Base-by-base conservation (phyloP, 441 rosid species). In the Jatropha podagrica region DNA sequence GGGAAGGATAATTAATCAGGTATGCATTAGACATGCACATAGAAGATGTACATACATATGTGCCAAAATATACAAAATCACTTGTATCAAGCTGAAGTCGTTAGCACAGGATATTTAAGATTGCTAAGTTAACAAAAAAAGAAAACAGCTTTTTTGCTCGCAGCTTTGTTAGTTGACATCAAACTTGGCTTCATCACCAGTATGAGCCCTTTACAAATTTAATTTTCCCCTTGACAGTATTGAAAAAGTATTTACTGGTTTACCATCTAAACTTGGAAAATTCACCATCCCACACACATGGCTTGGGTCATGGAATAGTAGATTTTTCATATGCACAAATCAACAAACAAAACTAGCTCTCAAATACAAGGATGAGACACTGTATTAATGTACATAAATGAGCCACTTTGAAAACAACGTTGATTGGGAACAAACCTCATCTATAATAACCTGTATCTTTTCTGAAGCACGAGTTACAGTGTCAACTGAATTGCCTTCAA, bases 401-500 rank as follows among this genome's bases (percentile, higher is more conserved):
- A 11, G 37, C 40, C 67, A 68, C 64, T 60, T 37, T 14, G 32
- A 3, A 62, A 68, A 71, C 26, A 27, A 65, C n/a, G 72, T 26
- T 72, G 61, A 66, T 27, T 12, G 68, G 79, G 56, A 69, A 79
- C 81, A 60, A 49, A 91, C 99, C 97, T 91, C 91, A 51, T 91
- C 86, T 68, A 93, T 80, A 71, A 92, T 78, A 49, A 79, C 74
- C 10, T 81, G 83, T 81, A 93, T 86, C 84, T 77, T 88, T 79
- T 90, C 83, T 64, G 92, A 89, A 76, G 99, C 97, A 84, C 78
- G 84, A 48, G 85, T 82, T 56, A 93, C 78, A 81, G 77, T 76
- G 66, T 87, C 93, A 74, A 61, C 71, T 18, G 97, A 95, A 73
- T 37, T 63, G 66, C 97, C 98, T 89, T 91, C 89, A 81, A 95